Evolutionary conservation across 2,329 filamentous ascomycete species (phyloP).

Genomic region (Sodiomyces alkalinus): DNA sequence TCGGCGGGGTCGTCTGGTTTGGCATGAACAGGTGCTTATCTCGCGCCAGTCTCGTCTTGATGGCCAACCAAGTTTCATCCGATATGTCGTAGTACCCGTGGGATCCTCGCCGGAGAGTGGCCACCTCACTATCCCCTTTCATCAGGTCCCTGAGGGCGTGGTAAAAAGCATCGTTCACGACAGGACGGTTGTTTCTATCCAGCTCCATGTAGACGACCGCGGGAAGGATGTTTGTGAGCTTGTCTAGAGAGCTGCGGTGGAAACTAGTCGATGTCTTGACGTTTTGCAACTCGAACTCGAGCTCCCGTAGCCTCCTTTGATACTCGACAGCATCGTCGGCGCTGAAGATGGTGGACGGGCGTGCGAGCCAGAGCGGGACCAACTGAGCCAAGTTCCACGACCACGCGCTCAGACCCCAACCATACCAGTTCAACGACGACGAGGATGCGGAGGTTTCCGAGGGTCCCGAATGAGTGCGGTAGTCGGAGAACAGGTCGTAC

Average conservation of each 20-base stretch:
- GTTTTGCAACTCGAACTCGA: constrained; percentile 15
- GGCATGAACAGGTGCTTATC: constrained; percentile 10
- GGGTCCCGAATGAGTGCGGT: no score
- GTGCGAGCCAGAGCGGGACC: constrained; percentile 10
- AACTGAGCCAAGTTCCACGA: constrained; percentile 13
- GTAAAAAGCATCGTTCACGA: constrained; percentile 49
- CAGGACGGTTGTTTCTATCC: constrained; percentile 31
- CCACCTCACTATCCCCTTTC: constrained; percentile 27
- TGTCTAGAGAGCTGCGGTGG: constrained; percentile 22
- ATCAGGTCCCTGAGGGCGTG: constrained; percentile 44
- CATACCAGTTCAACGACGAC: constrained; percentile 10
- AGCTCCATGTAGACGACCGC: constrained; percentile 39
- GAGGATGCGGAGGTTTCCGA: no score
- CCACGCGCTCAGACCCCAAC: constrained; percentile 7
- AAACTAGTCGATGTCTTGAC: constrained; percentile 16
- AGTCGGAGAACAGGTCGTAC: no score
- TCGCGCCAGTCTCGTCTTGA: constrained; percentile 23
- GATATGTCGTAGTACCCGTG: constrained; percentile 24
- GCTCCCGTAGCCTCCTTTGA: constrained; percentile 7
- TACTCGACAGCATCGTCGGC: constrained; percentile 5
- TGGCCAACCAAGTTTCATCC: constrained; percentile 30
- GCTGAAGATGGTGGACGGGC: constrained; percentile 4
- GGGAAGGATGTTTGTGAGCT: constrained; percentile 36
- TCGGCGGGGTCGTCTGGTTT: constrained; percentile 14
- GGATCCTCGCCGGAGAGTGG: constrained; percentile 26